phyloP scores from a whole-genome alignment of 441 rosid species.

The Caryocar brasiliense region DNA sequence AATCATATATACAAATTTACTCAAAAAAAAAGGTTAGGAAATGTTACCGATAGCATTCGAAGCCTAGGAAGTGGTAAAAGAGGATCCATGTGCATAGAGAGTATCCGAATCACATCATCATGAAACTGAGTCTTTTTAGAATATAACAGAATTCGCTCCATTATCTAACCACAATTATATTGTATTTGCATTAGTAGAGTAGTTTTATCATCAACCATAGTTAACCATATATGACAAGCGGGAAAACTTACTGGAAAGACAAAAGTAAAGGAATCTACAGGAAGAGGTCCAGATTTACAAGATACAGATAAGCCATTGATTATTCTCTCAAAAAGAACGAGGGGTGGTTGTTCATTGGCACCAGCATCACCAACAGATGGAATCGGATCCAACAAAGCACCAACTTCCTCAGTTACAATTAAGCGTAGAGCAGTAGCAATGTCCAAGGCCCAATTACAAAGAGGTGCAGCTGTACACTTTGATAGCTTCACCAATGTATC shows the following conservation, averaged over 20 bases:
- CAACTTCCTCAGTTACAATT: conserved; percentile 52
- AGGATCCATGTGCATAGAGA: conserved; percentile 87
- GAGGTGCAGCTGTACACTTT: conserved; percentile 72
- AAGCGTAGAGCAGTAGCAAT: conserved; percentile 90
- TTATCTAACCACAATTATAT: conserved; percentile 49
- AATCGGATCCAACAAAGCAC: conserved; percentile 40
- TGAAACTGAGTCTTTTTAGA: conserved; percentile 78
- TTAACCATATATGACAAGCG: no score
- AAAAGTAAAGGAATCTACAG: conserved; percentile 87
- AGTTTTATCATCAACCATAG: no score
- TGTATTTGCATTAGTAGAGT: conserved; percentile 2
- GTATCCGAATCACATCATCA: conserved; percentile 73
- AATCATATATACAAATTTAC: not conserved
- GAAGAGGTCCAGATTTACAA: conserved; percentile 91
- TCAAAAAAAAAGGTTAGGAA: conserved; percentile 19
- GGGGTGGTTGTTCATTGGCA: conserved; percentile 34
- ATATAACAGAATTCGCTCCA: conserved; percentile 72
- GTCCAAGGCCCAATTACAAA: conserved; percentile 92
- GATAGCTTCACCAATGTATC: conserved; percentile 84
- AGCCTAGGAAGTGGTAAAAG: conserved; percentile 94
- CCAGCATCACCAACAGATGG: conserved; percentile 42
- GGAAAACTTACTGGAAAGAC: conserved; percentile 71
- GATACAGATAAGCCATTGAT: conserved; percentile 61
- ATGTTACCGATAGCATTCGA: conserved; percentile 79
- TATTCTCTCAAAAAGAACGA: conserved; percentile 80